Percentiles rank a stretch among this genome's conserved stretches.
Evolutionary conservation across 2,329 filamentous ascomycete genomes (phyloP).

Genomic region (Botryotinia narcissicola): DNA sequence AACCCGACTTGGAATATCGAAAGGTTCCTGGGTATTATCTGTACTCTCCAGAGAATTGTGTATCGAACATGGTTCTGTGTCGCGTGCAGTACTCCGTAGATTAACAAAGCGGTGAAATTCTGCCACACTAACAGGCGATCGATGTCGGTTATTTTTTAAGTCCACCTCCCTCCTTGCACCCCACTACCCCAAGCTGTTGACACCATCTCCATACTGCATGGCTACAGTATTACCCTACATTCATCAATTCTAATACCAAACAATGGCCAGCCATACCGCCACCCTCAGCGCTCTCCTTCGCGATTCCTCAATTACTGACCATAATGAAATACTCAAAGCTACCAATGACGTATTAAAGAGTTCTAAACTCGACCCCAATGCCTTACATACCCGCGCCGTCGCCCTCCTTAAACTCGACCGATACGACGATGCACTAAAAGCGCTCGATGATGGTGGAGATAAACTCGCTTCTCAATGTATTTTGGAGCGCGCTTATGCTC

Average conservation of each 20-base stretch:
- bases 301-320: slow-evolving; percentile 60
- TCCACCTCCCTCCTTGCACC: slow-evolving; percentile 12
- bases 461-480: slow-evolving; percentile 58
- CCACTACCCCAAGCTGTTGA: slow-evolving; percentile 19
- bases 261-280: slow-evolving; percentile 33
- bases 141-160: slow-evolving; percentile 14
- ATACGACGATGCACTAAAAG: slow-evolving; percentile 71
- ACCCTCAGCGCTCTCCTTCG: slow-evolving; percentile 45
- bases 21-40: not conserved
- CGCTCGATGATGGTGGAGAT: slow-evolving; percentile 62
- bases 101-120: slow-evolving; percentile 11
- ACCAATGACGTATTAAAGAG: slow-evolving; percentile 61
- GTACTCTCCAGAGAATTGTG: not conserved
- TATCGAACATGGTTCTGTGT: not conserved
- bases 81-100: not conserved
- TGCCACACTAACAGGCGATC: not conserved
- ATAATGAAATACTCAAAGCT: slow-evolving; percentile 68
- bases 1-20: not conserved
- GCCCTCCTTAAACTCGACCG: slow-evolving; percentile 80
- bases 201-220: slow-evolving; percentile 18
- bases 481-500: slow-evolving; percentile 75
- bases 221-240: not conserved
- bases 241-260: not conserved
- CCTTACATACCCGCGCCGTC: slow-evolving; percentile 68
- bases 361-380: slow-evolving; percentile 55